phyloP scores from a whole-genome alignment of 257 asterid genomes.

The Ligustrum vulgare region DNA sequence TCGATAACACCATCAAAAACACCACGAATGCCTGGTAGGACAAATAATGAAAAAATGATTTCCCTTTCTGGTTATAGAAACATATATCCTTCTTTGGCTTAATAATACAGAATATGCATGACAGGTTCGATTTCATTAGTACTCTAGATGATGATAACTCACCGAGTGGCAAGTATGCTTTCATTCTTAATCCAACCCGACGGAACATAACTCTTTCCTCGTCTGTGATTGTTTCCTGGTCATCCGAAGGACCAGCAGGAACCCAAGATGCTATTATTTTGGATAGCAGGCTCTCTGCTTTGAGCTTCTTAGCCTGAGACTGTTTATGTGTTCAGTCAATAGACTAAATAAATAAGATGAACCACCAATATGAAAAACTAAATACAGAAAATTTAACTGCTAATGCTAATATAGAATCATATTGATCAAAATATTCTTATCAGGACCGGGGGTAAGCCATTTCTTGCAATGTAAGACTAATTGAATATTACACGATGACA shows the following conservation, averaged over 20 bases:
- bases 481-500: not conserved
- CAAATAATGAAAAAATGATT: constrained; percentile 24
- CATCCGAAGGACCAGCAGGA: constrained; percentile 85
- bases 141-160: constrained; percentile 33
- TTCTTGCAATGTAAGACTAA: not conserved
- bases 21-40: constrained; percentile 81
- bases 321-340: constrained; percentile 34
- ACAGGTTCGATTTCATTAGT: constrained; percentile 12
- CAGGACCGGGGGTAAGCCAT: constrained; percentile 9
- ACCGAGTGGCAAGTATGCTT: constrained; percentile 94
- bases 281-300: constrained; percentile 79
- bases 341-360: constrained; percentile 11
- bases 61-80: not conserved
- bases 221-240: constrained; percentile 93
- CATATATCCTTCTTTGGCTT: not conserved
- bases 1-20: constrained; percentile 96
- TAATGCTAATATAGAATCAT: not conserved
- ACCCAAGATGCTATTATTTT: constrained; percentile 90
- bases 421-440: constrained; percentile 3
- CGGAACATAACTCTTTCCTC: constrained; percentile 90
- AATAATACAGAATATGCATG: not conserved
- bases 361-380: constrained; percentile 19
- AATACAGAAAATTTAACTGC: constrained; percentile 2
- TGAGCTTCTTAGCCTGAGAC: constrained; percentile 92
- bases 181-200: constrained; percentile 88